Evolutionary conservation across 2,329 filamentous ascomycete species (phyloP).

Genomic region (Cordyceps farinosa): DNA sequence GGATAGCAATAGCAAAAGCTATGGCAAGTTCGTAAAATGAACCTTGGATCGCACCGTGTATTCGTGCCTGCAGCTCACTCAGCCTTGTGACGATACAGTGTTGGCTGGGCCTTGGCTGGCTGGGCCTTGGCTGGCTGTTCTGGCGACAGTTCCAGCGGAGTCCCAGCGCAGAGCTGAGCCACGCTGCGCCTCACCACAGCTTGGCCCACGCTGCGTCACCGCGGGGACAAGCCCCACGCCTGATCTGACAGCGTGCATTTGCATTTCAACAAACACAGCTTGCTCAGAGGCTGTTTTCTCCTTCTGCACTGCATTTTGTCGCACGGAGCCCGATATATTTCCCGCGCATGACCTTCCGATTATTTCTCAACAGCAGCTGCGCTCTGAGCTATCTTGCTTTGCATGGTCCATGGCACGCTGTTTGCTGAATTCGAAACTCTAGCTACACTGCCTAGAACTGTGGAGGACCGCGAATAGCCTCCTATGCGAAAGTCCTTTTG

Average conservation of each 20-base stretch:
- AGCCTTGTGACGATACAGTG: background rate
- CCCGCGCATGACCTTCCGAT: background rate
- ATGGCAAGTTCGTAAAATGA: background rate
- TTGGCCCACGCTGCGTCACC: slow-evolving; percentile 24
- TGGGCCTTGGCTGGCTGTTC: background rate
- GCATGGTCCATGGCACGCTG: background rate
- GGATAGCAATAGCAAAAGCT: background rate
- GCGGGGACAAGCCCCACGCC: slow-evolving; percentile 22
- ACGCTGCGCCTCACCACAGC: slow-evolving; percentile 21
- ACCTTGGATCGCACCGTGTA: background rate
- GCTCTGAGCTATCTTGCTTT: background rate
- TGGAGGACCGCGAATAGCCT: background rate
- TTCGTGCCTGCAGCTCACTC: background rate
- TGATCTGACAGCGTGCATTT: slow-evolving; percentile 10
- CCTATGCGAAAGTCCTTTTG: background rate
- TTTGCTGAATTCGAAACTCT: background rate
- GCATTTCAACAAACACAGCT: background rate
- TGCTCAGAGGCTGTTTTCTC: background rate
- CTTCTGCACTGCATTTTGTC: background rate
- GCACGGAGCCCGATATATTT: background rate
- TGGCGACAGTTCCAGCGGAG: background rate
- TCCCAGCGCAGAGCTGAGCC: slow-evolving; percentile 26
- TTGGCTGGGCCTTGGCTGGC: background rate
- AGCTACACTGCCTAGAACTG: background rate
- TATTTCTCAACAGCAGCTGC: background rate